These are phyloP conservation scores for Colletotrichum camelliae DNA, from an alignment of 2,329 filamentous ascomycete genomes.

Conservation along the genomic window DNA sequence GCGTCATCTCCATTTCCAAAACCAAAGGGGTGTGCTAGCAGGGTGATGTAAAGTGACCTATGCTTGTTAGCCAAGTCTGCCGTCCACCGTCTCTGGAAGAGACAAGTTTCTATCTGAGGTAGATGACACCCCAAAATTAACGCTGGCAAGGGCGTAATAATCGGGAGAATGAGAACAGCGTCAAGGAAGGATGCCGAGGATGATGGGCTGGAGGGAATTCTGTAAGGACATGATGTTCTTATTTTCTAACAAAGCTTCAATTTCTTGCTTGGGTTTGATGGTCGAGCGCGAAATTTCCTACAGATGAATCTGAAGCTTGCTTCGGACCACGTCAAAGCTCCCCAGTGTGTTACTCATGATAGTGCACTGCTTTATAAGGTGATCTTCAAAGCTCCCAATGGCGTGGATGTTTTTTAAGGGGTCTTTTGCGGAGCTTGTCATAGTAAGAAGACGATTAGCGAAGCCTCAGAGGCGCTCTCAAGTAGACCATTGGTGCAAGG, in stretches of 20 bases:
- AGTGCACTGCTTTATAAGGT: background rate
- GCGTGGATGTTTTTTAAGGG: too few species aligned
- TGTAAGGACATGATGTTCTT: background rate
- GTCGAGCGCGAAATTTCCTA: background rate
- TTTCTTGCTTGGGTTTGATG: background rate
- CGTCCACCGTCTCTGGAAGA: background rate
- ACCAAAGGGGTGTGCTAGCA: background rate
- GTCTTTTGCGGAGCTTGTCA: too few species aligned
- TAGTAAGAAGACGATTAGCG: too few species aligned
- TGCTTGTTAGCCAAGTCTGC: background rate
- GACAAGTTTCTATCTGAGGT: background rate
- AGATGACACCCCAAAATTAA: background rate
- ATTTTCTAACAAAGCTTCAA: background rate
- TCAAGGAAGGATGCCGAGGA: background rate
- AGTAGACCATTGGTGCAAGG: background rate
- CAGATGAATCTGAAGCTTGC: background rate
- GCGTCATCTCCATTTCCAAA: background rate
- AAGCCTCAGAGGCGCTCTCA: too few species aligned
- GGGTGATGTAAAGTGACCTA: background rate
- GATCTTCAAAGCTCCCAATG: background rate
- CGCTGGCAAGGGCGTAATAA: background rate
- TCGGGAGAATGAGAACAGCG: background rate
- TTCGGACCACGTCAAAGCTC: background rate
- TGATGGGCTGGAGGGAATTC: background rate
- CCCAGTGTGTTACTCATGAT: background rate